These are phyloP conservation scores for Elsinoe fawcettii DNA, from an alignment of 2,329 filamentous ascomycete genomes.

Conservation along the genomic window DNA sequence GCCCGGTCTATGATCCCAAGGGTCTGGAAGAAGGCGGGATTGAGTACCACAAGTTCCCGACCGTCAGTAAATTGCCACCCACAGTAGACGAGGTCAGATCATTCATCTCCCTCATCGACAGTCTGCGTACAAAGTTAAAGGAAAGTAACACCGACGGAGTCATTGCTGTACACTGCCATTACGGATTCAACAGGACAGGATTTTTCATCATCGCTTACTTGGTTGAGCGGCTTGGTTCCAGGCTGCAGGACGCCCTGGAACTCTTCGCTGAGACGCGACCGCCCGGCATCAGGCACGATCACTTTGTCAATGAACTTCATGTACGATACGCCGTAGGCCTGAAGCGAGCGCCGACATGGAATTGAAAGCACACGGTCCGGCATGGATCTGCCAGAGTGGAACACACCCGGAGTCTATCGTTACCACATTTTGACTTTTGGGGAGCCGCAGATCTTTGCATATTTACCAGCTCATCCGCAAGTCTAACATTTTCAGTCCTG, in stretches of 20 bases:
- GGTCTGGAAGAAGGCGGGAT: conserved; percentile 39
- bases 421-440: too few relatives aligned
- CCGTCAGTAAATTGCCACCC: conserved; percentile 84
- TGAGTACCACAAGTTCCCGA: conserved; percentile 70
- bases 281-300: conserved; percentile 79
- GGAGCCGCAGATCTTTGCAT: too few relatives aligned
- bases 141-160: conserved; percentile 34
- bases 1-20: conserved; percentile 75
- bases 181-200: conserved; percentile 89
- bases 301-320: conserved; percentile 79
- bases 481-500: too few relatives aligned
- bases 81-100: conserved; percentile 51
- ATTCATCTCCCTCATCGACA: conserved; percentile 53
- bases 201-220: conserved; percentile 87
- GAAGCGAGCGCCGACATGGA: conserved; percentile 26
- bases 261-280: conserved; percentile 65
- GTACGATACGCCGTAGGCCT: conserved; percentile 61
- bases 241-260: conserved; percentile 68
- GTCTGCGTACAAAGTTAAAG: conserved; percentile 30
- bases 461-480: too few relatives aligned
- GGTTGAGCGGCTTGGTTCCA: conserved; percentile 68
- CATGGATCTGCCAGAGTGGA: too few relatives aligned
- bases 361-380: too few relatives aligned
- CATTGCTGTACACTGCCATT: conserved; percentile 88
- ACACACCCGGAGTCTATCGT: too few relatives aligned